phyloP scores from a whole-genome alignment of 2,329 filamentous ascomycete species.

The Neopestalotiopsis sp. region DNA sequence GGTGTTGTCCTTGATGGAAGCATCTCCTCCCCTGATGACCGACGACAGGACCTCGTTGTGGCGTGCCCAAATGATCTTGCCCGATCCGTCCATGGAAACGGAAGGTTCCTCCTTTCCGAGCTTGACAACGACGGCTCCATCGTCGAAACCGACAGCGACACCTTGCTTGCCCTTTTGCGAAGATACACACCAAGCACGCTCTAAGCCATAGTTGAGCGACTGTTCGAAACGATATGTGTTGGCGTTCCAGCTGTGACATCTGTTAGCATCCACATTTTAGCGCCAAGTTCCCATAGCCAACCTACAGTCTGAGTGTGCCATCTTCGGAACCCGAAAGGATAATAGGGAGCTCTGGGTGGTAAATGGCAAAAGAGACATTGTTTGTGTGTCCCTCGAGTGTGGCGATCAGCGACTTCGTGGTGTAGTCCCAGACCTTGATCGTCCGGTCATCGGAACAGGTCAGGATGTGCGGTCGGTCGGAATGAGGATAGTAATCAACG shows the following conservation, averaged over 20 bases:
- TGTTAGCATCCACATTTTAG: neutral
- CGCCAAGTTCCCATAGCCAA: neutral
- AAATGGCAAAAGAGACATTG: slow-evolving; percentile 97
- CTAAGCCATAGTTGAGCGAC: slow-evolving; percentile 92
- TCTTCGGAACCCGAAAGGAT: slow-evolving; percentile 99
- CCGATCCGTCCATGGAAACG: slow-evolving; percentile 94
- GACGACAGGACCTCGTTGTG: slow-evolving; percentile 95
- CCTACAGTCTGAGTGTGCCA: slow-evolving; percentile 84
- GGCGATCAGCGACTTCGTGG: slow-evolving; percentile 94
- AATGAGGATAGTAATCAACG: slow-evolving; percentile 85
- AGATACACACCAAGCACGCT: slow-evolving; percentile 96
- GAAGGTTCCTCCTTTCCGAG: slow-evolving; percentile 97
- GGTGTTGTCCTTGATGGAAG: slow-evolving; percentile 83
- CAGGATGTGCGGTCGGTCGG: slow-evolving; percentile 84
- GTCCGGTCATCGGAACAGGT: slow-evolving; percentile 97
- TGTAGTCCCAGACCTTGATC: slow-evolving; percentile 99
- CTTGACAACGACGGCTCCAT: slow-evolving; percentile 96
- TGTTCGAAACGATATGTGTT: slow-evolving; percentile 97
- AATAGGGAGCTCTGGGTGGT: slow-evolving; percentile 92
- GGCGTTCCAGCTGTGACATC: slow-evolving; percentile 73
- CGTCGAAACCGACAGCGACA: slow-evolving; percentile 94
- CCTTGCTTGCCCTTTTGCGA: slow-evolving; percentile 95
- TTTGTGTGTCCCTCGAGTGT: slow-evolving; percentile 96
- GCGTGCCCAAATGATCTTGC: slow-evolving; percentile 94
- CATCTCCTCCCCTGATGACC: slow-evolving; percentile 90